Conservation (phyloP, 495 filamentous ascomycete genomes). For the Penicillium pancosmium region DNA sequence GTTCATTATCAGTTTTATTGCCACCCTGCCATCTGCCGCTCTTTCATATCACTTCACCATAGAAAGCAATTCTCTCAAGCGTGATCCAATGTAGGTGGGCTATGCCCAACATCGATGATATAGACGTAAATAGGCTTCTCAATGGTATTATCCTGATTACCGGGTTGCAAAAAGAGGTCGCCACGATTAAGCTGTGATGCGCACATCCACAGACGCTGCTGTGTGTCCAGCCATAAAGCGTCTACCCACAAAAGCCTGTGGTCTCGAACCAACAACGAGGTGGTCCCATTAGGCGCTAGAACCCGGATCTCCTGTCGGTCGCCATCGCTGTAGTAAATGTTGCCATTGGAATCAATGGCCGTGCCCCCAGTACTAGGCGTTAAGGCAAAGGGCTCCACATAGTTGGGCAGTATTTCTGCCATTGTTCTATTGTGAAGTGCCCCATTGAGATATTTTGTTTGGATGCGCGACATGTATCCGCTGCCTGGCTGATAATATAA, state of each 20-base stretch:
- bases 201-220: constrained; percentile 9
- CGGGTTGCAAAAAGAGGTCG: constrained; percentile 2
- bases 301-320: constrained; percentile 6
- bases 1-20: not conserved
- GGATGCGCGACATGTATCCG: constrained; percentile 12
- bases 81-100: not conserved
- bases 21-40: not conserved
- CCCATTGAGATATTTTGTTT: constrained; percentile 9
- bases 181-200: constrained; percentile 9
- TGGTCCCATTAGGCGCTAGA: constrained; percentile 5
- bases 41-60: too few species aligned
- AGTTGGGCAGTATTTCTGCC: not conserved
- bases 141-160: constrained; percentile 2
- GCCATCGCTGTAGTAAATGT: constrained; percentile 10
- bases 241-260: constrained; percentile 10
- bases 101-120: not conserved
- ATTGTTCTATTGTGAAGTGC: constrained; percentile 6
- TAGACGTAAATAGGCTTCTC: constrained; percentile 12
- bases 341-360: constrained; percentile 9
- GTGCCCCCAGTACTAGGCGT: constrained; percentile 10
- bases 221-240: constrained; percentile 10
- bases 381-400: constrained; percentile 8
- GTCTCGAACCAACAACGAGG: constrained; percentile 2
- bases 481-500: constrained; percentile 5
- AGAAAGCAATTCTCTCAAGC: not conserved